phyloP scores from a whole-genome alignment of 768 basidiomycete species.

The Serendipita sp. region DNA sequence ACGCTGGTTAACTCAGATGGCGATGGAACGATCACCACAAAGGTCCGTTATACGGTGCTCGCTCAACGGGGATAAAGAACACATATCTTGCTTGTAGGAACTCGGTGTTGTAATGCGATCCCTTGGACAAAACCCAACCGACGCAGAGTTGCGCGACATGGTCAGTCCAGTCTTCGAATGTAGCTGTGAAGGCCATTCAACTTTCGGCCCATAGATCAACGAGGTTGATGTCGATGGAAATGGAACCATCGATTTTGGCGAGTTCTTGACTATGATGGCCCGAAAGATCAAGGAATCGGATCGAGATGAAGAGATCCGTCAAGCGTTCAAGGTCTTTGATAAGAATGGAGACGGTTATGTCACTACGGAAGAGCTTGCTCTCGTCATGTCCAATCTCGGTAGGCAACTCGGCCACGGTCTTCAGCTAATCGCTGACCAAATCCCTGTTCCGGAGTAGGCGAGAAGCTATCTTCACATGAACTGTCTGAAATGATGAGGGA shows the following conservation, averaged over 20 bases:
- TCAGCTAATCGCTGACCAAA: background rate
- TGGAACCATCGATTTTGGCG: constrained; percentile 39
- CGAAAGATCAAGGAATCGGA: constrained; percentile 85
- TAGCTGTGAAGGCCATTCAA: background rate
- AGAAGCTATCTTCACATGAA: constrained; percentile 29
- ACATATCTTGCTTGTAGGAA: constrained; percentile 18
- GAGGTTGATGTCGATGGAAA: constrained; percentile 42
- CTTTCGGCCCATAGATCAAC: constrained; percentile 36
- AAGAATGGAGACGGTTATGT: constrained; percentile 91
- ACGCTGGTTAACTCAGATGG: constrained; percentile 20
- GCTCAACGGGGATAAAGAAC: background rate
- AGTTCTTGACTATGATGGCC: constrained; percentile 75
- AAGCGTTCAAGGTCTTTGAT: constrained; percentile 95
- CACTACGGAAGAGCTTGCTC: constrained; percentile 65
- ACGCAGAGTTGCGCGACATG: constrained; percentile 34
- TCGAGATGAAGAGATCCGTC: constrained; percentile 84
- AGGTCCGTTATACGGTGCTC: background rate
- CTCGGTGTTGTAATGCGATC: constrained; percentile 35
- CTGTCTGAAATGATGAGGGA: constrained; percentile 34
- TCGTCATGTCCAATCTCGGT: constrained; percentile 88
- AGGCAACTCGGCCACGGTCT: background rate
- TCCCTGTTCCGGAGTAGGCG: constrained; percentile 15
- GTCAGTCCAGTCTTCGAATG: constrained; percentile 12
- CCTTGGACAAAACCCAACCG: constrained; percentile 33
- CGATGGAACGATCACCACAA: constrained; percentile 32